Evolutionary conservation across 495 filamentous ascomycete species (phyloP), one percentile per base, ranked within the genome.

Genomic region (Aspergillus sclerotioniger): DNA sequence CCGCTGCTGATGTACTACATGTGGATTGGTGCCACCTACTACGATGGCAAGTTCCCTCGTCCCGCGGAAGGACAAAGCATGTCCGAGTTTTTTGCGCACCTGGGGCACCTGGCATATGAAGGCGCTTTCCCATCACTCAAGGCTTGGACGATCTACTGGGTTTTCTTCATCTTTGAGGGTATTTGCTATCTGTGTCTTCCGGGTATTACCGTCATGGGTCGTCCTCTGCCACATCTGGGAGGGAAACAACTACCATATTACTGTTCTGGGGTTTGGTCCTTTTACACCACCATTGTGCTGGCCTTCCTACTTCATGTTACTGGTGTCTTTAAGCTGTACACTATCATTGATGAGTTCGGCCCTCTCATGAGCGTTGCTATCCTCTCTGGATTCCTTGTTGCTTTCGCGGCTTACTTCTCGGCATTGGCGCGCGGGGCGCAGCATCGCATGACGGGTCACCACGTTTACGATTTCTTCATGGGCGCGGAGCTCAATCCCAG

Each of bases 391-490:
- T 96, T 85, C 74, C 52, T 89, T 39, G 87, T 94, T 53, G 84
- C 86, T 50, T 78, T 96, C 58, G 71, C 91, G 33, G 93, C 92
- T 31, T 98, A 97, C 75, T 79, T 88, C 66, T 92, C 90, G 19
- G 89, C 92, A 20, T 66, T 95, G 56, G 76, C 72, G 54, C 89
- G 94, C 56, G 93, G 92, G 20, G 87, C 85, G 4, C 76, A 90
- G 65, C 90, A 96, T 71, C 86, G 91, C 60, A 96, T 98, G 94
- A 94, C 89, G 48, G 94, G 94, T 35, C 83, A 87, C 69, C 89
- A 83, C 43, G 79, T 98, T 66, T 97, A 97, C 72, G 94, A 98
- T 76, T 97, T 96, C 78, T 98, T 96, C 83, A 96, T 98, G 92
- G 94, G 94, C 54, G 91, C 94, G 12, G 94, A 98, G 79, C 80